phyloP scores from a whole-genome alignment of 208 protist species.

The Angomonas ambiguus region DNA sequence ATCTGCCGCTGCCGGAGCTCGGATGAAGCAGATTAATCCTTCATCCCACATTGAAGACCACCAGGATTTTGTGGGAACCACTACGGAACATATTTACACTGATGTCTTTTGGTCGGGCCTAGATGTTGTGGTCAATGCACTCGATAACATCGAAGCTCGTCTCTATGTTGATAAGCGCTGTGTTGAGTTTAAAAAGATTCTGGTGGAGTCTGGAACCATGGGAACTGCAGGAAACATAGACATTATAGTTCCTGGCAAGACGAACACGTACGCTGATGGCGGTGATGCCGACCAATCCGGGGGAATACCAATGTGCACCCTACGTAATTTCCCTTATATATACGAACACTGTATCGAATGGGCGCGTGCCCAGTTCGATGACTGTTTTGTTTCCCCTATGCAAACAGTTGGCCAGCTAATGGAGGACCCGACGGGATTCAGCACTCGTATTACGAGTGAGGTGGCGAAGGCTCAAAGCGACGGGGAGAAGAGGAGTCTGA shows the following conservation, averaged over 20 bases:
- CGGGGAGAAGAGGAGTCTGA: conserved; percentile 67
- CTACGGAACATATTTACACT: conserved; percentile 95
- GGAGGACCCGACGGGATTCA: conserved; percentile 68
- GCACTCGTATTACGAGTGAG: conserved; percentile 56
- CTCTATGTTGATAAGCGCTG: conserved; percentile 95
- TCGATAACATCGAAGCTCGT: conserved; percentile 99
- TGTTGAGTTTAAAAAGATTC: conserved; percentile 94
- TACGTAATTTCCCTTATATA: conserved; percentile 99
- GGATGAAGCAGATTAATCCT: conserved; percentile 95
- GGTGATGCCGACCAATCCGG: conserved; percentile 96
- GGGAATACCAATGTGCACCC: conserved; percentile 98
- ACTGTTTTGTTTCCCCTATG: conserved; percentile 87
- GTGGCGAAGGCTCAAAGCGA: conserved; percentile 48
- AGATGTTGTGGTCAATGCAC: conserved; percentile 97
- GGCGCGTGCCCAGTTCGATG: conserved; percentile 91
- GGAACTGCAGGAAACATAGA: conserved; percentile 98
- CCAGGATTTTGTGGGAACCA: conserved; percentile 91
- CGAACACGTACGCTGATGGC: conserved; percentile 96
- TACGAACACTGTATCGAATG: conserved; percentile 99
- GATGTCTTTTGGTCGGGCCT: conserved; percentile 96
- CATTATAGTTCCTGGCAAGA: conserved; percentile 97
- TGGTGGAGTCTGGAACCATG: conserved; percentile 99
- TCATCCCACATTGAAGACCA: conserved; percentile 68
- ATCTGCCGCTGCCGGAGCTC: conserved; percentile 88
- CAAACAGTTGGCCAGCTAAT: conserved; percentile 78